These are phyloP conservation scores for Russula brevipes DNA, from an alignment of 768 basidiomycete species.

Conservation along the genomic window DNA sequence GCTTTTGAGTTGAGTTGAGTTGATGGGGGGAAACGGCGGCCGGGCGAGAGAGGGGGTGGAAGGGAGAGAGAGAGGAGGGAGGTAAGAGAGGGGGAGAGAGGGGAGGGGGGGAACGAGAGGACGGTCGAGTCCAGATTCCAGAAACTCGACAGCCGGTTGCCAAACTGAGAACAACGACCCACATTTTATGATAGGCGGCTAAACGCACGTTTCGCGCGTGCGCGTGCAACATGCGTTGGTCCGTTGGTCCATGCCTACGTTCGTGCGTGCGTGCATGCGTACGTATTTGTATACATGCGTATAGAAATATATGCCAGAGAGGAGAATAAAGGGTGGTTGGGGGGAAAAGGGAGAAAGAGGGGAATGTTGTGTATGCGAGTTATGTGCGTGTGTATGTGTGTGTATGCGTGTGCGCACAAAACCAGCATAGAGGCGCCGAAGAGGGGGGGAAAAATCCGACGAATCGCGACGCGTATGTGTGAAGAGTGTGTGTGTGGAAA, in stretches of 20 bases:
- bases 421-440: constrained; percentile 1
- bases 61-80: not conserved
- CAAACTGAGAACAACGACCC: constrained; percentile 2
- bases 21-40: too few species aligned
- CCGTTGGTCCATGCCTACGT: not conserved
- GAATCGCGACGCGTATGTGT: not conserved
- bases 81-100: not conserved
- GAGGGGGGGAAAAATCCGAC: not conserved
- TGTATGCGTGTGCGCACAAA: not conserved
- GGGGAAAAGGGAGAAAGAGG: not conserved
- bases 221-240: not conserved
- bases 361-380: not conserved
- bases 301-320: not conserved
- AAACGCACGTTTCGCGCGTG: not conserved
- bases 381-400: not conserved
- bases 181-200: not conserved
- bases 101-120: not conserved
- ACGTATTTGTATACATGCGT: not conserved
- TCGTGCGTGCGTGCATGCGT: not conserved
- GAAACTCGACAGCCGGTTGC: not conserved
- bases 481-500: not conserved
- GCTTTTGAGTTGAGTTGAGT: too few species aligned
- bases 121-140: not conserved
- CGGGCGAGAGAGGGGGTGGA: not conserved
- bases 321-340: not conserved